phyloP scores from a whole-genome alignment of 768 basidiomycete genomes.

The Auriscalpium microsporum region DNA sequence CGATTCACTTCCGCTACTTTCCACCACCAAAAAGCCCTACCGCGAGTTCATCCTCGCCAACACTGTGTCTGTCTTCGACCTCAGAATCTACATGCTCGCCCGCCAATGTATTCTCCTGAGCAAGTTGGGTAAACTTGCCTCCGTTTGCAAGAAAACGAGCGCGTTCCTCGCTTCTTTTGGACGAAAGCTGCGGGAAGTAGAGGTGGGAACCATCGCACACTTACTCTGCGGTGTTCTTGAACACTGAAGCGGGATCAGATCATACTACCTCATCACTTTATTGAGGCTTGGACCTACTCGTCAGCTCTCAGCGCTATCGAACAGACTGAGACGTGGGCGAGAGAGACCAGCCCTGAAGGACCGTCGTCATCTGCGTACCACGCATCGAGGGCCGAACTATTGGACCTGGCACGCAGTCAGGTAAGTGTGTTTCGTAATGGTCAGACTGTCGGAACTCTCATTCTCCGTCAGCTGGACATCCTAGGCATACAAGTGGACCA shows the following conservation, averaged over 20 bases:
- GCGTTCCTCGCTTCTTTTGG: slow-evolving; percentile 75
- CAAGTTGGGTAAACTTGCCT: slow-evolving; percentile 55
- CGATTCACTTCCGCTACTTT: slow-evolving; percentile 76
- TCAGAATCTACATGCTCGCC: slow-evolving; percentile 83
- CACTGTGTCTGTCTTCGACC: slow-evolving; percentile 88
- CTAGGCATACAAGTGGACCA: slow-evolving; percentile 70
- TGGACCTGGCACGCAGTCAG: slow-evolving; percentile 84
- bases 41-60: slow-evolving; percentile 84
- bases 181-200: slow-evolving; percentile 60
- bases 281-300: slow-evolving; percentile 92
- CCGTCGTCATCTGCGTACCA: slow-evolving; percentile 42
- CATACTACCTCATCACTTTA: slow-evolving; percentile 58
- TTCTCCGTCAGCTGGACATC: slow-evolving; percentile 58
- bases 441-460: not conserved
- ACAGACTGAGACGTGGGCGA: slow-evolving; percentile 67
- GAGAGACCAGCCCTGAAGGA: slow-evolving; percentile 39
- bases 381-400: slow-evolving; percentile 80
- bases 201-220: slow-evolving; percentile 36
- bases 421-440: slow-evolving; percentile 31
- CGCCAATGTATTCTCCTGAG: slow-evolving; percentile 75
- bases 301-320: slow-evolving; percentile 79
- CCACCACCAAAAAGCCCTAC: slow-evolving; percentile 73
- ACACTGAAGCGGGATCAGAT: slow-evolving; percentile 24
- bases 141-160: slow-evolving; percentile 62
- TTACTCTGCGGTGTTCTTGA: not conserved